Base-by-base conservation (phyloP, 2,329 filamentous ascomycete species). In the Botrytis byssoidea region DNA sequence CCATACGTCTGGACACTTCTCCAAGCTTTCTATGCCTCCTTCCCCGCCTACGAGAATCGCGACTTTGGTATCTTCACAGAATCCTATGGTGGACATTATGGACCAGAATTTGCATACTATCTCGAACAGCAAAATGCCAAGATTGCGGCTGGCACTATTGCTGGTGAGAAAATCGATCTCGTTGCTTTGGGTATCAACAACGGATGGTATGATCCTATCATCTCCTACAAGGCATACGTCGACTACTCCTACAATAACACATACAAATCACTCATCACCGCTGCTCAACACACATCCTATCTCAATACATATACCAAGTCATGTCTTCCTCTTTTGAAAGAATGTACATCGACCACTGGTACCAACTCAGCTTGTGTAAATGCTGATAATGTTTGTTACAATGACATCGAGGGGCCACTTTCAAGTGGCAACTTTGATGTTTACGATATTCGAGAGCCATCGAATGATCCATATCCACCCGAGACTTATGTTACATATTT, bases 361-460 rank as follows among this genome's bases (percentile, higher is more conserved):
- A 97, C 92, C 18, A 97, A 87, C 44, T 88, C 88, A 65, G 85
- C 86, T 85, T 98, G 95, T n/a, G 94, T 92, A 77, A 91, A 91
- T 60, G 83, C 82, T 55, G 88, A 89, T 92, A 78, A 76, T 37
- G 78, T 78, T 35, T 86, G 84, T 77, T 81, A 80, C 68, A 73
- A 78, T 8, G 63, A 72, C 63, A 74, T 75, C 20, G 72, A 75
- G 22, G 74, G 72, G 1, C 74, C 74, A n/a, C 42, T 75, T 29
- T 69, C 63, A 1, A 35, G 59, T 20, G 63, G 37, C 35, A 60
- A 73, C 40, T 75, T 75, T 44, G 51, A 70, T 25, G 71, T 70
- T 25, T 75, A 75, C 37, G 74, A 75, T 70, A 72, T 75, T 61
- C 51, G 74, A 20, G 72, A 72, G n/a, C 64, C 72, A 42, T 70